phyloP scores from a whole-genome alignment of 495 filamentous ascomycete genomes.

The Aspergillus biplanus region DNA sequence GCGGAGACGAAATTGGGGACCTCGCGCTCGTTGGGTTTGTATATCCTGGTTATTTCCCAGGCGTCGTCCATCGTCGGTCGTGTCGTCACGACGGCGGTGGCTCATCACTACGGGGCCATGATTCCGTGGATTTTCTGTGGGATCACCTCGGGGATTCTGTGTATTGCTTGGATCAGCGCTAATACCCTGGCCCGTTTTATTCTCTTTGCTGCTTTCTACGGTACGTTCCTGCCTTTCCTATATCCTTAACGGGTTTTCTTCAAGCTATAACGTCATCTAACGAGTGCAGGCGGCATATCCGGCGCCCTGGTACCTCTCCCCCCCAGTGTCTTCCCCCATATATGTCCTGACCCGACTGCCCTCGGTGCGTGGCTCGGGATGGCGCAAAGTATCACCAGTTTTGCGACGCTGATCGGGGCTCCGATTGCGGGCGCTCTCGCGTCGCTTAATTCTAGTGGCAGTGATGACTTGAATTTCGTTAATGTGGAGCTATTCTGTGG shows the following conservation, averaged over 20 bases:
- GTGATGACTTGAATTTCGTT: slow-evolving; percentile 27
- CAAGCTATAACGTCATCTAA: neutral
- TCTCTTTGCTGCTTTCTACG: slow-evolving; percentile 64
- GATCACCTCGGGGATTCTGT: slow-evolving; percentile 28
- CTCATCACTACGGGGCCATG: slow-evolving; percentile 32
- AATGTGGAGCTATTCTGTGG: slow-evolving; percentile 34
- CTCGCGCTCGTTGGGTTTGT: slow-evolving; percentile 51
- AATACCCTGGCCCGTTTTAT: slow-evolving; percentile 59
- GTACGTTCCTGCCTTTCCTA: slow-evolving; percentile 24
- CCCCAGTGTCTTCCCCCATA: slow-evolving; percentile 64
- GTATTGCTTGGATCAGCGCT: slow-evolving; percentile 58
- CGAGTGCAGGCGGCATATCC: slow-evolving; percentile 51
- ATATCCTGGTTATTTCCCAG: slow-evolving; percentile 39
- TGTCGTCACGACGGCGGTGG: slow-evolving; percentile 27
- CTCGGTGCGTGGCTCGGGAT: slow-evolving; percentile 71
- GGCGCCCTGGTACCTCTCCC: slow-evolving; percentile 67
- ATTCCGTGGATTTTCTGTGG: slow-evolving; percentile 30
- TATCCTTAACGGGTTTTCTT: too few species aligned
- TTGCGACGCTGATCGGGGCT: slow-evolving; percentile 68
- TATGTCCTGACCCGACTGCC: slow-evolving; percentile 61
- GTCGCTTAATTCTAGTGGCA: slow-evolving; percentile 26
- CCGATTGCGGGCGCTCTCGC: slow-evolving; percentile 65
- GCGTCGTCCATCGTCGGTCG: slow-evolving; percentile 36
- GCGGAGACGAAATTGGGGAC: slow-evolving; percentile 47
- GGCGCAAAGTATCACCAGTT: slow-evolving; percentile 68